Conservation (phyloP, 129 eudicot species). For the Solidago caesia region DNA sequence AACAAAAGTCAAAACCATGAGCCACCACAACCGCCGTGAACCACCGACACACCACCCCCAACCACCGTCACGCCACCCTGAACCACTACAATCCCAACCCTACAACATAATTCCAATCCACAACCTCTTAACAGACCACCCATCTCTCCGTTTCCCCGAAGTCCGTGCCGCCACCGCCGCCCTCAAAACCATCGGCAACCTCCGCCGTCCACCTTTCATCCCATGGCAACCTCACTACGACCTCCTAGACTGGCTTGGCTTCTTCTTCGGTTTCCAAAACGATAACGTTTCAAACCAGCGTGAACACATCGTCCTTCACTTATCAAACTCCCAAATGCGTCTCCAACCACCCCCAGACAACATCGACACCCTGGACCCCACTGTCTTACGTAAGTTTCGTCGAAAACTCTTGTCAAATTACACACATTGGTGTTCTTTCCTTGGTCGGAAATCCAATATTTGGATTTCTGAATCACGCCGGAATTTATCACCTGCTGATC, state of each 20-base stretch:
- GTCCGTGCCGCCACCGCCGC: conserved; percentile 93
- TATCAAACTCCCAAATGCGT: conserved; percentile 91
- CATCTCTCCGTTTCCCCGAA: conserved; percentile 88
- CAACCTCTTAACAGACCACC: conserved; percentile 81
- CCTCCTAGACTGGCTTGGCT: conserved; percentile 82
- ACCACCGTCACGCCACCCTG: conserved; percentile 22
- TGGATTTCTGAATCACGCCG: conserved; percentile 72
- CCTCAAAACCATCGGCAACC: conserved; percentile 64
- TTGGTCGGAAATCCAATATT: conserved; percentile 59
- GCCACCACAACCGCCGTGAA: conserved; percentile 26
- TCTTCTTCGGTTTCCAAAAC: conserved; percentile 78
- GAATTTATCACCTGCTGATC: conserved; percentile 39
- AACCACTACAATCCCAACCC: conserved; percentile 20
- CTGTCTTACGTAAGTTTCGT: conserved; percentile 67
- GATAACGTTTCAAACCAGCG: conserved; percentile 76
- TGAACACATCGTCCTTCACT: conserved; percentile 80
- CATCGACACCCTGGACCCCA: conserved; percentile 61
- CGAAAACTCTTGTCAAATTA: conserved; percentile 56
- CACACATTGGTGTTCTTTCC: conserved; percentile 74
- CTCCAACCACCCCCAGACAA: conserved; percentile 72
- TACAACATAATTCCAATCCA: conserved; percentile 89
- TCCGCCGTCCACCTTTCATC: conserved; percentile 66
- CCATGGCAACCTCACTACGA: conserved; percentile 66
- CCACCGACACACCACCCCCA: conserved; percentile 35
- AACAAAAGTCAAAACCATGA: conserved; percentile 27